These are phyloP conservation scores for Haplosporangium gracile DNA, from an alignment of 192 early-diverging fungal genomes.

Conservation along the genomic window DNA sequence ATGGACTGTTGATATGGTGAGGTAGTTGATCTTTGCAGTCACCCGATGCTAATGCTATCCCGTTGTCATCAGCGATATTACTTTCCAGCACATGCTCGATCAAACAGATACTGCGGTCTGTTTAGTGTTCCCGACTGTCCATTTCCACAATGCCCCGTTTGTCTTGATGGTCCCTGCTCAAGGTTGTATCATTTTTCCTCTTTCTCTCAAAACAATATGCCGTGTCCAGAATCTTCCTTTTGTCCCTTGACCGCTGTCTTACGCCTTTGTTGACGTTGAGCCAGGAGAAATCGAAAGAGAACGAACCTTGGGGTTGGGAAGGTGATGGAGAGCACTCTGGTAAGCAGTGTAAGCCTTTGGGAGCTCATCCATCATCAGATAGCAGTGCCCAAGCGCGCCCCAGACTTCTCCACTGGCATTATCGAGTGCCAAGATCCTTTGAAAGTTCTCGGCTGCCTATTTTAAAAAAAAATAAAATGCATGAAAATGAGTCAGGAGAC, in stretches of 20 bases:
- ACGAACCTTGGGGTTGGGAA: constrained; percentile 88
- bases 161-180: background rate
- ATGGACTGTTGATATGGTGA: background rate
- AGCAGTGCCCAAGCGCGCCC: constrained; percentile 96
- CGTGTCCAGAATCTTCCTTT: background rate
- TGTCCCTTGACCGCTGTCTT: background rate
- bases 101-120: background rate
- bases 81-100: background rate
- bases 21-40: background rate
- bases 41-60: background rate
- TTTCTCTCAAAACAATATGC: background rate
- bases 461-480: background rate
- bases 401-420: constrained; percentile 92
- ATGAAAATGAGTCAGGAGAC: constrained; percentile 5
- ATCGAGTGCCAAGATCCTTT: constrained; percentile 87
- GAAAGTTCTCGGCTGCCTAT: constrained; percentile 93
- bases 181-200: too few relatives aligned
- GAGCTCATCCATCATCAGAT: constrained; percentile 95
- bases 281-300: background rate
- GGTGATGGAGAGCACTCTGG: constrained; percentile 94
- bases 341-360: constrained; percentile 96
- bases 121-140: background rate
- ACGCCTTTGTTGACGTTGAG: background rate
- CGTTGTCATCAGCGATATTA: background rate
- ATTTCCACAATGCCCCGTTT: background rate